Evolutionary conservation across 2,329 filamentous ascomycete genomes (phyloP).

Genomic region (Pseudogymnoascus sp.): DNA sequence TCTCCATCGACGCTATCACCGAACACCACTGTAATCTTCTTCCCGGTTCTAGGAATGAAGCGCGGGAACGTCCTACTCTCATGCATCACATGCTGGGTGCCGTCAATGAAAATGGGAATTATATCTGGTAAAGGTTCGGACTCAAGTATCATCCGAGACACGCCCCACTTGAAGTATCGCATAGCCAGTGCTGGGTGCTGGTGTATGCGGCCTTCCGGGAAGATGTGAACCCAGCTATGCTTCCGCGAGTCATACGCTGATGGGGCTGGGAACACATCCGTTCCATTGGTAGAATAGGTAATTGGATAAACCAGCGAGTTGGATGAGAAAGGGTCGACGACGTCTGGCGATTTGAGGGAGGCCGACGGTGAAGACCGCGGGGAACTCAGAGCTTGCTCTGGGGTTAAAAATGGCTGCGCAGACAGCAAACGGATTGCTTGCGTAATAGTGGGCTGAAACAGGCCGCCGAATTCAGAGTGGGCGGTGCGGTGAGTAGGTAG

Average conservation of each 20-base stretch:
- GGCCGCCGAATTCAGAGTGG: constrained; percentile 68
- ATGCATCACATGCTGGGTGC: constrained; percentile 79
- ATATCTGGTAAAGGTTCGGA: constrained; percentile 79
- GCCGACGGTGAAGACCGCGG: constrained; percentile 9
- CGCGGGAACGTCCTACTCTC: constrained; percentile 72
- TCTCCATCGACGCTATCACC: constrained; percentile 71
- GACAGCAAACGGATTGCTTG: constrained; percentile 81
- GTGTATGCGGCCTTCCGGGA: constrained; percentile 91
- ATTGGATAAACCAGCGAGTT: constrained; percentile 22
- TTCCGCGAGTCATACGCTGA: constrained; percentile 61
- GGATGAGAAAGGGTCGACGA: constrained; percentile 47
- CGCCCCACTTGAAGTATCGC: constrained; percentile 98
- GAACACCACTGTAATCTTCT: constrained; percentile 64
- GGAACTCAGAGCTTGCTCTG: constrained; percentile 9
- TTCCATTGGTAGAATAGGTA: constrained; percentile 57
- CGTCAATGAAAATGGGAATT: constrained; percentile 90
- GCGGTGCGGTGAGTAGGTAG: constrained; percentile 76
- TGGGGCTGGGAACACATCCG: constrained; percentile 60
- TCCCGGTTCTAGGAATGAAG: constrained; percentile 67
- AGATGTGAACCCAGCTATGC: constrained; percentile 86
- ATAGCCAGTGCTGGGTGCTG: constrained; percentile 71
- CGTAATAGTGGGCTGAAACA: constrained; percentile 82
- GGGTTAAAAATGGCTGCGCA: constrained; percentile 36
- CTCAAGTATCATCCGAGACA: constrained; percentile 85
- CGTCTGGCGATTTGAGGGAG: constrained; percentile 20